Conservation (phyloP, 2,329 filamentous ascomycete species). For the Aspergillus fumigatus region DNA sequence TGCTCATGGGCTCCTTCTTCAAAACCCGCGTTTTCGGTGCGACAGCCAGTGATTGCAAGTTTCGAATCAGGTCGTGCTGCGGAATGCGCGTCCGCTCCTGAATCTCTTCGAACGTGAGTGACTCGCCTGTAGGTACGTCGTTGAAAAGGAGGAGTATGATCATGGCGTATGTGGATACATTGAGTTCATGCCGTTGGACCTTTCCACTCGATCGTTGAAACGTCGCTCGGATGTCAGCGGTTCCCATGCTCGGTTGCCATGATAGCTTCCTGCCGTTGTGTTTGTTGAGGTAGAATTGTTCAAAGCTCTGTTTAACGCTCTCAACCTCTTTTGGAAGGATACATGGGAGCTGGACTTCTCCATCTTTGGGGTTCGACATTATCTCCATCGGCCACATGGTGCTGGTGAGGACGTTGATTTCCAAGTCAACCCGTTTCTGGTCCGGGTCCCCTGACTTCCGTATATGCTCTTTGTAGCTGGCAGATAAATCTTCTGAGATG, state of each 20-base stretch:
- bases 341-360: conserved; percentile 48
- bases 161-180: conserved; percentile 90
- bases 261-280: conserved; percentile 84
- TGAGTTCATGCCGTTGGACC: conserved; percentile 77
- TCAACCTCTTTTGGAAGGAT: conserved; percentile 72
- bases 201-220: conserved; percentile 69
- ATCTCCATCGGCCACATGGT: conserved; percentile 94
- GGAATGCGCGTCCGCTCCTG: conserved; percentile 78
- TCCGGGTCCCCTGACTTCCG: conserved; percentile 53
- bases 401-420: conserved; percentile 80
- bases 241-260: conserved; percentile 74
- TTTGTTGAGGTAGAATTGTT: conserved; percentile 80
- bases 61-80: conserved; percentile 65
- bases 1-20: conserved; percentile 72
- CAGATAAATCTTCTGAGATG: conserved; percentile 76
- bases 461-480: conserved; percentile 69
- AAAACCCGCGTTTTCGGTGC: conserved; percentile 79
- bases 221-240: conserved; percentile 78
- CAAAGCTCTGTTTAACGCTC: conserved; percentile 75
- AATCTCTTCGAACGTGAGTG: conserved; percentile 68
- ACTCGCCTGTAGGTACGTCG: conserved; percentile 53
- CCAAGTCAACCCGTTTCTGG: conserved; percentile 67
- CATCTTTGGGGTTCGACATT: conserved; percentile 60
- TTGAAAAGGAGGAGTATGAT: conserved; percentile 88
- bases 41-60: conserved; percentile 75